Percentiles rank a stretch among this genome's conserved stretches.
Conservation (phyloP, 768 basidiomycete genomes). For the Exsudoporus frostii region DNA sequence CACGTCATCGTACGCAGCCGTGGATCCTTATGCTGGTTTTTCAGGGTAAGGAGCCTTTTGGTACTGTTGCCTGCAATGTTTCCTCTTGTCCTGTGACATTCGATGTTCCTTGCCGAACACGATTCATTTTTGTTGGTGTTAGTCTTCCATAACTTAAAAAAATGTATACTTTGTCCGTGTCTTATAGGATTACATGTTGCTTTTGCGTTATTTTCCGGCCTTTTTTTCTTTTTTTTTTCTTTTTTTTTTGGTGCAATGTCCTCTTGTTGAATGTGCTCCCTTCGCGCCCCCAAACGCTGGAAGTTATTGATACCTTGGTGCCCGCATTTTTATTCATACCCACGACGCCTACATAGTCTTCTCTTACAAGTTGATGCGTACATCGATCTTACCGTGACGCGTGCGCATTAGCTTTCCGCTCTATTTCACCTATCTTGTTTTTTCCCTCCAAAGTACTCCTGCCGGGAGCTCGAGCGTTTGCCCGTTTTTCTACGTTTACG, state of each 20-base stretch:
- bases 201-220: neutral
- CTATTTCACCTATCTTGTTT: neutral
- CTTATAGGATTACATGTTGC: conserved; percentile 4
- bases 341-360: neutral
- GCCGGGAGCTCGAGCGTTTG: conserved; percentile 24
- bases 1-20: conserved; percentile 23
- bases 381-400: neutral
- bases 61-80: neutral
- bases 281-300: conserved; percentile 1
- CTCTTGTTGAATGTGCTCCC: neutral
- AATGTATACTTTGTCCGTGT: conserved; percentile 16
- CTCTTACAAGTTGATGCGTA: neutral
- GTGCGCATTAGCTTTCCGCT: neutral
- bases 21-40: conserved; percentile 25
- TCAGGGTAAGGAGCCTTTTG: conserved; percentile 3
- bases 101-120: neutral
- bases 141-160: conserved; percentile 2
- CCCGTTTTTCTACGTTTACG: conserved; percentile 5
- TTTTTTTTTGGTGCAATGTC: conserved; percentile 2
- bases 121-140: neutral
- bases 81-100: neutral
- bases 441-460: neutral
- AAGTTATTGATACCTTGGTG: conserved; percentile 21
- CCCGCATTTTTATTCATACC: conserved; percentile 16
- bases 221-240: neutral